phyloP scores from a whole-genome alignment of 2,329 filamentous ascomycete species.

The Dactylella cylindrospora region DNA sequence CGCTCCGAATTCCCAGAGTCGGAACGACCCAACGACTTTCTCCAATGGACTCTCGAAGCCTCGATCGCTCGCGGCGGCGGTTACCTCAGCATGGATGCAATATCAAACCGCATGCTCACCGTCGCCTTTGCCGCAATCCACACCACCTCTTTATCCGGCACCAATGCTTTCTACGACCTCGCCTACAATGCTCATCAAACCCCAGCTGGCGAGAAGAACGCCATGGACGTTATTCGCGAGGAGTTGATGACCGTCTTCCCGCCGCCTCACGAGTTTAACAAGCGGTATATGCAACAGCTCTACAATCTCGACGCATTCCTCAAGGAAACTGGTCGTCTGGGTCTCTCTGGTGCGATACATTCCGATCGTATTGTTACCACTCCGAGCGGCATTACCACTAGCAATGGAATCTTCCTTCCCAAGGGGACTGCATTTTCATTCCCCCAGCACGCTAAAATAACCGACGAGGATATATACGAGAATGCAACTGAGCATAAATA shows the following conservation, averaged over 20 bases:
- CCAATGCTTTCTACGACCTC: constrained; percentile 36
- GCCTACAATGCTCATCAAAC: constrained; percentile 18
- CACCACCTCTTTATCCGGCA: constrained; percentile 38
- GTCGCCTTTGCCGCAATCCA: constrained; percentile 42
- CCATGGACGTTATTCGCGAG: constrained; percentile 32
- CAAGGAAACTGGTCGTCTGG: constrained; percentile 29
- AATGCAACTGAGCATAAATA: constrained; percentile 21
- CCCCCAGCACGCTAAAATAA: constrained; percentile 1
- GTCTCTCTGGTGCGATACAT: constrained; percentile 23
- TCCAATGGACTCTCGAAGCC: constrained; percentile 43
- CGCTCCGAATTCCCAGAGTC: constrained; percentile 26
- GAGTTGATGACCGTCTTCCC: constrained; percentile 35
- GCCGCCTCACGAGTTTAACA: constrained; percentile 40
- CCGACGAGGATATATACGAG: constrained; percentile 31
- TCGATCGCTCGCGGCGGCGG: constrained; percentile 30
- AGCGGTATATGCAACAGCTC: constrained; percentile 36
- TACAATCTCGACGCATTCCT: constrained; percentile 41
- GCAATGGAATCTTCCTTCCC: constrained; percentile 14
- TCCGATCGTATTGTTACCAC: constrained; percentile 28
- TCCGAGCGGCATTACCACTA: constrained; percentile 16
- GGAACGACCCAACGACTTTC: constrained; percentile 39
- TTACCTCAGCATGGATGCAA: constrained; percentile 26
- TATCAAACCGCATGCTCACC: constrained; percentile 27
- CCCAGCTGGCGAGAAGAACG: constrained; percentile 9
- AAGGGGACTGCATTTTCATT: constrained; percentile 23